A percentile compares a stretch with the other conserved stretches of the same genome.
These are phyloP conservation scores for Sporothrix dimorphospora DNA, from an alignment of 2,329 filamentous ascomycete genomes.

Conservation along the genomic window DNA sequence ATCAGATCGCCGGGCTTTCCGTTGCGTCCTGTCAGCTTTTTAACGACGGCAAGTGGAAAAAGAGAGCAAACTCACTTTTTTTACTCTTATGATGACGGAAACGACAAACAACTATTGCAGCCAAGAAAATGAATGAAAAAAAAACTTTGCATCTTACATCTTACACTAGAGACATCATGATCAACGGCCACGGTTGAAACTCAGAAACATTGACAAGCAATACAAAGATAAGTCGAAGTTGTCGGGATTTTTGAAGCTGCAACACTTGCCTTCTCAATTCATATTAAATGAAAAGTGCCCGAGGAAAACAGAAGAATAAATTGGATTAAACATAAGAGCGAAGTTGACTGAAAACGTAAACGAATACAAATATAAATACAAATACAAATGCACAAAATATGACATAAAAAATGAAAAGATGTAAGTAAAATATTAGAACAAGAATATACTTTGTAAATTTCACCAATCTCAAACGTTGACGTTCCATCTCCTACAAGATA, in stretches of 20 bases:
- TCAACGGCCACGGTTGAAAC: not conserved
- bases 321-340: too few relatives aligned
- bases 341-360: too few relatives aligned
- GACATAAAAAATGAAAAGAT: too few relatives aligned
- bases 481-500: not conserved
- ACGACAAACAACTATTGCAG: not conserved
- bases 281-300: not conserved
- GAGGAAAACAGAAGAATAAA: not conserved
- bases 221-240: not conserved
- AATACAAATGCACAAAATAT: not conserved
- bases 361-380: not conserved
- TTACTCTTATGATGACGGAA: not conserved
- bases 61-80: not conserved
- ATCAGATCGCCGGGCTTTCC: conserved; percentile 3
- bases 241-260: not conserved
- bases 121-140: not conserved
- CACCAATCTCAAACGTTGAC: not conserved
- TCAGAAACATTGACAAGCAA: not conserved
- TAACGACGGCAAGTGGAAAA: not conserved
- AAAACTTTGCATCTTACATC: not conserved
- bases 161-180: not conserved
- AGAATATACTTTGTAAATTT: not conserved
- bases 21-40: not conserved
- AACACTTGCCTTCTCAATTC: too few relatives aligned
- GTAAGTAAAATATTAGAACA: too few relatives aligned